Conservation (phyloP, 2,329 filamentous ascomycete genomes). For the Beauveria sp. region DNA sequence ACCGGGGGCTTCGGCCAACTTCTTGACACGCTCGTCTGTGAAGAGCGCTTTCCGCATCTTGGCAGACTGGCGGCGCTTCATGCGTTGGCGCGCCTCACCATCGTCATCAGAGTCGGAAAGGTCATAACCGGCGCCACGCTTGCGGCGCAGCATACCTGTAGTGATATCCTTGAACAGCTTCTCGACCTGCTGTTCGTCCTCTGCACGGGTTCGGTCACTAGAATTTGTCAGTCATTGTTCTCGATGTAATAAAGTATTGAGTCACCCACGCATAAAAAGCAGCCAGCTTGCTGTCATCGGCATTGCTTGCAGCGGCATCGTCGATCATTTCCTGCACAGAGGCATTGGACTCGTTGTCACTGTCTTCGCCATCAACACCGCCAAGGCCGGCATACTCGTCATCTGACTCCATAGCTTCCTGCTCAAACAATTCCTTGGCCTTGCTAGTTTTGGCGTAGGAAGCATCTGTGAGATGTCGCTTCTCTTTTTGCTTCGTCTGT, state of each 20-base stretch:
- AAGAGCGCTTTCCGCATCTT: slow-evolving; percentile 87
- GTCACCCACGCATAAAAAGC: slow-evolving; percentile 80
- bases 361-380: slow-evolving; percentile 81
- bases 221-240: slow-evolving; percentile 11
- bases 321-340: slow-evolving; percentile 84
- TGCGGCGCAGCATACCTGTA: slow-evolving; percentile 76
- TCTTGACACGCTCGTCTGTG: slow-evolving; percentile 80
- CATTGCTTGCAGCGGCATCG: slow-evolving; percentile 68
- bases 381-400: slow-evolving; percentile 95
- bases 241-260: background rate
- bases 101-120: slow-evolving; percentile 89
- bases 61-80: slow-evolving; percentile 81
- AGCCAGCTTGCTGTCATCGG: slow-evolving; percentile 73
- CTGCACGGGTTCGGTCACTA: slow-evolving; percentile 69
- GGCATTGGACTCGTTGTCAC: slow-evolving; percentile 62
- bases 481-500: slow-evolving; percentile 48
- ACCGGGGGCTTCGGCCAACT: slow-evolving; percentile 82
- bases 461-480: slow-evolving; percentile 40
- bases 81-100: slow-evolving; percentile 65
- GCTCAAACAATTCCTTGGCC: slow-evolving; percentile 79
- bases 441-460: slow-evolving; percentile 84
- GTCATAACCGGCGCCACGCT: slow-evolving; percentile 73
- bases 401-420: slow-evolving; percentile 94
- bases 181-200: slow-evolving; percentile 80
- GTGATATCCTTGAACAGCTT: slow-evolving; percentile 91